Base-by-base conservation (phyloP, 164 flowering plant genomes). In the Tinospora cordifolia region DNA sequence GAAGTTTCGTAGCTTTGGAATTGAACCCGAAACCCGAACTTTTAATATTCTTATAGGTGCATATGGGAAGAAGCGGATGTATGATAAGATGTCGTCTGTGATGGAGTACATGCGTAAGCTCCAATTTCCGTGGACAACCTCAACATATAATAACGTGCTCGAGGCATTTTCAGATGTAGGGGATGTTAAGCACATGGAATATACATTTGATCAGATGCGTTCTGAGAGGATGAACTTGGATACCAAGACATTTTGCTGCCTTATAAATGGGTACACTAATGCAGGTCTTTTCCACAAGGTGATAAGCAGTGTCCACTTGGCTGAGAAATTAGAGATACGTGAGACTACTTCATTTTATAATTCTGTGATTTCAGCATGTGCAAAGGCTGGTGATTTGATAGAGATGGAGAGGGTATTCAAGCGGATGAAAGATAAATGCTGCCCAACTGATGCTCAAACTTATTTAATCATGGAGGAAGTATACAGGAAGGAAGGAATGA, bases 81-180 rank as follows among this genome's bases (percentile, higher is more conserved):
- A 91, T 54, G 97, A 94, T 68, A 94, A 94, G 65, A 94, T 94
- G 99, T 90, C 99, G 19, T 81, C 95, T 3, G 99, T 94, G 72
- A 88, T 94, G 97, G 97, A 92, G 68, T 87, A 86, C 82, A 94
- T 92, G 97, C 86, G 99, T 10, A 94, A 90, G 84, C 89, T 94
- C 69, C 75, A 83, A 39, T 92, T 87, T 79, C 92, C 97, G 3
- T 94, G 99, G 97, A 94, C 97, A 2, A 90, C 95, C 39, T 86
- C 99, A 3, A 94, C 97, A 19, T 94, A 90, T 76, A 94, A 90
- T 80, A 94, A 87, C 60, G 91, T 92, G 44, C 89, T 94, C 60
- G 97, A 92, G 79, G 93, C 96, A 30, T 94, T 94, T 81, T 82
- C 97, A 0, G 96, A 87, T 70, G 91, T 75, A 0, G 97, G 99